These are phyloP conservation scores for Sporothrix phasma DNA, from an alignment of 2,329 filamentous ascomycete genomes.

Conservation along the genomic window DNA sequence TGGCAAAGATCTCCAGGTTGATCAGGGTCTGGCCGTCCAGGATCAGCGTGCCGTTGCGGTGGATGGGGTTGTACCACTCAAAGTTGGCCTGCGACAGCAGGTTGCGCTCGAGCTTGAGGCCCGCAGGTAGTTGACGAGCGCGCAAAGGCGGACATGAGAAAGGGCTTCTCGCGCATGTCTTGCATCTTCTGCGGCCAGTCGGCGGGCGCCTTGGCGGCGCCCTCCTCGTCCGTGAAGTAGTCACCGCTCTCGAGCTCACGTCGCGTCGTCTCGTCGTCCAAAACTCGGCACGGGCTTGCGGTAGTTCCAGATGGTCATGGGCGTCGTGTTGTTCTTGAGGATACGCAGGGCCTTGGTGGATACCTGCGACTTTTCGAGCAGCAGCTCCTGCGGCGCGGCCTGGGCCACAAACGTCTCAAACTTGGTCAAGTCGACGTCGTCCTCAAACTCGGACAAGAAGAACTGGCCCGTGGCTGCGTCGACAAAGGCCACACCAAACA, in stretches of 20 bases:
- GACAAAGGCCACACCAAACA: constrained; percentile 87
- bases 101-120: constrained; percentile 80
- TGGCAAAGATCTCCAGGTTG: constrained; percentile 95
- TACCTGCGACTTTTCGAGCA: constrained; percentile 78
- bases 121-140: constrained; percentile 77
- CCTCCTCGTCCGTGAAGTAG: constrained; percentile 58
- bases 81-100: constrained; percentile 87
- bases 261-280: constrained; percentile 72
- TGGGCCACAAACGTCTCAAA: constrained; percentile 97
- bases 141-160: constrained; percentile 84
- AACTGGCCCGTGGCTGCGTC: constrained; percentile 96
- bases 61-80: constrained; percentile 81
- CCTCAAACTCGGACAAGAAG: constrained; percentile 80
- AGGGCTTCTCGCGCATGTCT: constrained; percentile 64
- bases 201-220: constrained; percentile 35
- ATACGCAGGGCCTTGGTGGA: constrained; percentile 87
- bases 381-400: constrained; percentile 74
- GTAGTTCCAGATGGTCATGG: constrained; percentile 91
- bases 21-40: constrained; percentile 93
- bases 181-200: constrained; percentile 71
- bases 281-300: constrained; percentile 80
- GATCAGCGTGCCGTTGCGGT: constrained; percentile 79
- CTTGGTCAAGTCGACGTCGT: constrained; percentile 87
- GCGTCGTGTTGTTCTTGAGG: constrained; percentile 87
- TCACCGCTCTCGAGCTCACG: constrained; percentile 69